Percentiles rank a stretch among this genome's conserved stretches.
Evolutionary conservation across 1,284 basidiomycete genomes (phyloP).

Genomic region (Gomphus bonarii): DNA sequence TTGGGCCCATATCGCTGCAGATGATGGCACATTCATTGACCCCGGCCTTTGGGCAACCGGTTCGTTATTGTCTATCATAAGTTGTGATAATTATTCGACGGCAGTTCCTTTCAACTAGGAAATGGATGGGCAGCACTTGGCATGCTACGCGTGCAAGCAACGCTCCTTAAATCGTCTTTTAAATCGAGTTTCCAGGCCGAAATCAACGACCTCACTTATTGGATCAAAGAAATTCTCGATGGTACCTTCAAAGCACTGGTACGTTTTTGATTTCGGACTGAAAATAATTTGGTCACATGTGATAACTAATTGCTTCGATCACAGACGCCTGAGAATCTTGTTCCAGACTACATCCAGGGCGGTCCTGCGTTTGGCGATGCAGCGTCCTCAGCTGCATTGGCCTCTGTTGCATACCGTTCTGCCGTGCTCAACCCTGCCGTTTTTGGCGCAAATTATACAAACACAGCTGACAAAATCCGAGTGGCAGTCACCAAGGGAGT

Average conservation of each 20-base stretch:
- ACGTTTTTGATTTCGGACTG: slow-evolving; percentile 9
- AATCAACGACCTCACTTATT: slow-evolving; percentile 25
- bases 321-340: slow-evolving; percentile 15
- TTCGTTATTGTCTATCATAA: slow-evolving; percentile 16
- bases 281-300: no score
- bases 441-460: slow-evolving; percentile 19
- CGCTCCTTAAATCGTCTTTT: slow-evolving; percentile 31
- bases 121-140: slow-evolving; percentile 33
- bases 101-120: slow-evolving; percentile 14
- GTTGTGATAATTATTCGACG: neutral
- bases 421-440: slow-evolving; percentile 17
- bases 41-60: slow-evolving; percentile 45
- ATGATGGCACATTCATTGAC: slow-evolving; percentile 25
- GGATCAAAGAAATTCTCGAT: slow-evolving; percentile 37
- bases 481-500: slow-evolving; percentile 16
- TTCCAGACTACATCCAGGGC: slow-evolving; percentile 24
- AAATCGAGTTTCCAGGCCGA: slow-evolving; percentile 20
- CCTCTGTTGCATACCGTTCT: slow-evolving; percentile 33
- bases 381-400: slow-evolving; percentile 31
- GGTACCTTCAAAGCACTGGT: slow-evolving; percentile 35
- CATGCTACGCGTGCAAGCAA: slow-evolving; percentile 35
- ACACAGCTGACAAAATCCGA: slow-evolving; percentile 17
- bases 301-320: neutral
- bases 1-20: slow-evolving; percentile 40
- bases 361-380: slow-evolving; percentile 32